A percentile compares a stretch with the other conserved stretches of the same genome.
These are phyloP conservation scores for Clavispora vitiphila DNA, from an alignment of 805 yeast species.

Conservation along the genomic window DNA sequence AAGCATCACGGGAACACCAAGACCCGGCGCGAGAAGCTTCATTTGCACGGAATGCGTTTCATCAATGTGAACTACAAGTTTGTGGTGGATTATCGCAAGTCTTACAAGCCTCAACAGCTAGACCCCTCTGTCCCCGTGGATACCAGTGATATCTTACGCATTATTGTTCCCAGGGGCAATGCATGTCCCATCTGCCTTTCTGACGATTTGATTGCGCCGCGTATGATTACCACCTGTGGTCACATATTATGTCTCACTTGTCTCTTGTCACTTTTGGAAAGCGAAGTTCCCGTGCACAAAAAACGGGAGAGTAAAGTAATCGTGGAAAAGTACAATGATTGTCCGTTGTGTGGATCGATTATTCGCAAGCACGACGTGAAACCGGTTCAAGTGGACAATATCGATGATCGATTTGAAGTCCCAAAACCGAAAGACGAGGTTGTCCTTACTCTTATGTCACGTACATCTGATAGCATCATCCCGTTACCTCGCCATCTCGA, in stretches of 20 bases:
- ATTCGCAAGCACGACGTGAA: constrained; percentile 51
- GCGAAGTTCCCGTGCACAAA: constrained; percentile 39
- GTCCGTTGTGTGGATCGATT: constrained; percentile 73
- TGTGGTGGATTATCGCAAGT: constrained; percentile 61
- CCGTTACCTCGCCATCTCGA: constrained; percentile 44
- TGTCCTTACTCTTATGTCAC: constrained; percentile 58
- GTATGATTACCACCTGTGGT: constrained; percentile 90
- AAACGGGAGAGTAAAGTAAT: constrained; percentile 31
- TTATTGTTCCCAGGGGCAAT: constrained; percentile 68
- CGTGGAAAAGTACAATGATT: constrained; percentile 53
- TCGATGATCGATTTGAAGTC: constrained; percentile 51
- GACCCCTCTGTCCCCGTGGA: constrained; percentile 78
- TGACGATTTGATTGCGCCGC: constrained; percentile 82
- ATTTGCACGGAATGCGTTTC: constrained; percentile 58
- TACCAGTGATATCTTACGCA: constrained; percentile 57
- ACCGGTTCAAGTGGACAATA: constrained; percentile 52
- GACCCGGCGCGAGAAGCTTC: constrained; percentile 24
- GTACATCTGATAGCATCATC: constrained; percentile 38
- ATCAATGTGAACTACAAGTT: constrained; percentile 83
- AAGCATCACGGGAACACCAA: neutral
- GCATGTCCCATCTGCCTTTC: constrained; percentile 90
- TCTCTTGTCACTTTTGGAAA: constrained; percentile 63
- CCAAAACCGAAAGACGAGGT: constrained; percentile 56
- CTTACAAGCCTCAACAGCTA: constrained; percentile 50
- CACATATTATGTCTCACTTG: constrained; percentile 87